These are phyloP conservation scores for Elaeagnus macrophylla DNA, from an alignment of 306 rosid genomes.

Conservation along the genomic window DNA sequence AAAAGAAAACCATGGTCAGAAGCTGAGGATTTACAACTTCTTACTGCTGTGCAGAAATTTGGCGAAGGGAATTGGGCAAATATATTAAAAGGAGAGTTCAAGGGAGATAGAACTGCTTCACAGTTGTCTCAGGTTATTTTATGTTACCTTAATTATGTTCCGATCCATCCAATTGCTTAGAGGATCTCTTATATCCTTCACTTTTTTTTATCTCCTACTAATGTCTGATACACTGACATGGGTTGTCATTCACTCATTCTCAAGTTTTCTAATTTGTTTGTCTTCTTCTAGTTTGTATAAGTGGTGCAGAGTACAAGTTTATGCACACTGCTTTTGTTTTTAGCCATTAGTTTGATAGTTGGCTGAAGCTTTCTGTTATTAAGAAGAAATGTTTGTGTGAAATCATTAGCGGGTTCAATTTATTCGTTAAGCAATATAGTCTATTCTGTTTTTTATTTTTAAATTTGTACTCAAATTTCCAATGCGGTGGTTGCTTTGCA, in stretches of 20 bases:
- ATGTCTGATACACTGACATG: not conserved
- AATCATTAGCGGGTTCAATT: too few species aligned
- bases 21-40: conserved; percentile 73
- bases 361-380: not conserved
- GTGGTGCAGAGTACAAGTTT: not conserved
- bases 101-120: conserved; percentile 56
- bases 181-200: conserved; percentile 6
- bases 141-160: too few species aligned
- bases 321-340: not conserved
- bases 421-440: too few species aligned
- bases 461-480: too few species aligned
- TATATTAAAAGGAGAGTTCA: conserved; percentile 60
- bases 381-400: too few species aligned
- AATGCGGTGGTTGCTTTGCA: too few species aligned
- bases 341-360: not conserved
- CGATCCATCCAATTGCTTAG: too few species aligned
- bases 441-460: too few species aligned
- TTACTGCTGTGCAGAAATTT: conserved; percentile 60
- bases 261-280: not conserved
- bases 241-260: not conserved
- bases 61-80: conserved; percentile 96
- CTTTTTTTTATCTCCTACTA: not conserved
- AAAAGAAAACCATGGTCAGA: conserved; percentile 83
- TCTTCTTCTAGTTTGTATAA: not conserved
- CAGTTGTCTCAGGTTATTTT: conserved; percentile 75